phyloP scores from a whole-genome alignment of 2,329 filamentous ascomycete species.

The Trichoderma polysporum region DNA sequence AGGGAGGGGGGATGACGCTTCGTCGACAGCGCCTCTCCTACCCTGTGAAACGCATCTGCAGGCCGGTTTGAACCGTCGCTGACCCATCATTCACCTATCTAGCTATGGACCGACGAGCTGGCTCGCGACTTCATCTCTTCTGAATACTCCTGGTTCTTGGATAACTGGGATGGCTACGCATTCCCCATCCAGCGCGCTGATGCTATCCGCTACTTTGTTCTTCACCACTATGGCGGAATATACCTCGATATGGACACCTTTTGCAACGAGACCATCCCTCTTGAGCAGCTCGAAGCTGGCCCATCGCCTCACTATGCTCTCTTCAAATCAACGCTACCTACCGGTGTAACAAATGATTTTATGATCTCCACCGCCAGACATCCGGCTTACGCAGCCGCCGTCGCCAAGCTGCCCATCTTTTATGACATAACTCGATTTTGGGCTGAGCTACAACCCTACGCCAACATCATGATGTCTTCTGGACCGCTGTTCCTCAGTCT shows the following conservation, averaged over 20 bases:
- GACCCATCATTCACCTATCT: neutral
- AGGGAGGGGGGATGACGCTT: neutral
- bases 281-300: constrained; percentile 6
- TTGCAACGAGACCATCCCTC: constrained; percentile 10
- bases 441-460: constrained; percentile 9
- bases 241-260: constrained; percentile 71
- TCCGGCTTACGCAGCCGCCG: constrained; percentile 3
- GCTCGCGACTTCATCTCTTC: constrained; percentile 68
- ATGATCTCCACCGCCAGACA: constrained; percentile 12
- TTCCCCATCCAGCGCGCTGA: constrained; percentile 78
- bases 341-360: constrained; percentile 9
- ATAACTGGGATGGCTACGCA: constrained; percentile 70
- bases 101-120: constrained; percentile 75
- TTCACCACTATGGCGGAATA: constrained; percentile 74
- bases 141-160: constrained; percentile 76
- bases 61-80: neutral
- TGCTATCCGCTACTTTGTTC: constrained; percentile 75
- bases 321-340: constrained; percentile 10
- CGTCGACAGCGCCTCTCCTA: neutral
- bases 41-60: neutral
- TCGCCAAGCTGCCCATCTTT: constrained; percentile 6
- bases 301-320: constrained; percentile 9
- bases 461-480: constrained; percentile 19
- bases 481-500: constrained; percentile 12
- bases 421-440: constrained; percentile 14